Base-by-base conservation (phyloP, 2,329 filamentous ascomycete genomes). In the Elsinoe necatrix region DNA sequence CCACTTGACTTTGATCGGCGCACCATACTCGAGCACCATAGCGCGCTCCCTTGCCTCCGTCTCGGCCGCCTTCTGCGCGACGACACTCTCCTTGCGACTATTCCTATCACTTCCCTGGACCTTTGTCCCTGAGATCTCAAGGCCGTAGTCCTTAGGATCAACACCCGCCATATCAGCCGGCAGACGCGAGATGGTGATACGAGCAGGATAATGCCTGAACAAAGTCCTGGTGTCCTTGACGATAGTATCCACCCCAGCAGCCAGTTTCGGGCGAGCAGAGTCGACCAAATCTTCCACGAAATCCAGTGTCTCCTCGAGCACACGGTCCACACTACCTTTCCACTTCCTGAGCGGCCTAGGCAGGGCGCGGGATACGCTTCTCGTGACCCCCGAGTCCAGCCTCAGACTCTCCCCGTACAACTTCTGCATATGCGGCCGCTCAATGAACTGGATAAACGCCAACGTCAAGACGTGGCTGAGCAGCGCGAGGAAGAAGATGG, bases 371-470 rank as follows among this genome's bases (percentile, higher is more conserved):
- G 89, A 89, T 68, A 98, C 80, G 65, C 89, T 96, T 73, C 91
- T 95, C 58, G 91, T 92, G 37, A 98, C 78, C 51, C 93, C 93
- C 9, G 93, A 93, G 69, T 95, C 89, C 61, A 86, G 77, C 58
- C 93, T 85, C 45, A 98, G 76, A 63, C 84, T 85, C 64, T 84
- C 80, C 41, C 93, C 92, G 66, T 98, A 98, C 16, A 97, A 81
- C 77, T 95, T 97, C 70, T 95, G 88, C 91, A 98, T 97, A 70
- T 98, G 93, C 12, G 92, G 93, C 59, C 91, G 85, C 72, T 98
- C 93, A 8, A 98, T 87, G 62, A 92, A 87, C 58, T 95, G 88
- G 56, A 98, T 88, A 74, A 96, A 96, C 27, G 78, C 83, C 29
- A 97, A 77, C 1, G 87, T 93, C 51, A 96, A 76, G 29, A 92